These are phyloP conservation scores for Penicillium samsonianum DNA, from an alignment of 495 filamentous ascomycete genomes.

Conservation along the genomic window DNA sequence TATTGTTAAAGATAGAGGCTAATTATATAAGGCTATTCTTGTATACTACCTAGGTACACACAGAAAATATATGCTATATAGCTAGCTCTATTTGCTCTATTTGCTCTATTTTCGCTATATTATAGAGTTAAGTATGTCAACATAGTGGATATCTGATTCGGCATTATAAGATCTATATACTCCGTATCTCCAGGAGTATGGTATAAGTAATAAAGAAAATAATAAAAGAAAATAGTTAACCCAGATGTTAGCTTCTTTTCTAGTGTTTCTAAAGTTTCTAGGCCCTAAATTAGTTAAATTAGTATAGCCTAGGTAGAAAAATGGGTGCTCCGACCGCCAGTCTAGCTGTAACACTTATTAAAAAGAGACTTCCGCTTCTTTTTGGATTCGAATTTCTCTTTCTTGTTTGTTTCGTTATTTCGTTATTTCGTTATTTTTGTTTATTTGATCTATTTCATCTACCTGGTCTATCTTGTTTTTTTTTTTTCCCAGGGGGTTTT, in stretches of 20 bases:
- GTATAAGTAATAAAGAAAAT: not conserved
- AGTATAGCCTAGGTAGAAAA: not conserved
- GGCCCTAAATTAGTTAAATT: not conserved
- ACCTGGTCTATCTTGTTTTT: not conserved
- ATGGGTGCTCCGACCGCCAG: not conserved
- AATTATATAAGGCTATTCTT: too few relatives aligned
- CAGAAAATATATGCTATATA: too few relatives aligned
- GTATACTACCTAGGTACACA: too few relatives aligned
- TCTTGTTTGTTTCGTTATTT: not conserved
- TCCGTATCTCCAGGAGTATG: too few relatives aligned
- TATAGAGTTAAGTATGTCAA: not conserved
- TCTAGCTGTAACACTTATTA: constrained; percentile 1
- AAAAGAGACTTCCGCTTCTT: constrained; percentile 3
- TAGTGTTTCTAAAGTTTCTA: not conserved
- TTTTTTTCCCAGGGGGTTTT: not conserved
- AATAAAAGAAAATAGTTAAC: too few relatives aligned
- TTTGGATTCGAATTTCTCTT: not conserved
- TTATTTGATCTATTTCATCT: not conserved
- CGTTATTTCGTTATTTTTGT: not conserved
- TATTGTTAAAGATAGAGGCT: too few relatives aligned
- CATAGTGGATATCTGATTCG: not conserved
- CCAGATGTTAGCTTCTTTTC: not conserved
- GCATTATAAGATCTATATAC: not conserved
- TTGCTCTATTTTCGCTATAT: too few relatives aligned
- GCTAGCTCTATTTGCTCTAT: too few relatives aligned